These are phyloP conservation scores for Erythrophleum fordii DNA, from an alignment of 306 rosid species.

Conservation along the genomic window DNA sequence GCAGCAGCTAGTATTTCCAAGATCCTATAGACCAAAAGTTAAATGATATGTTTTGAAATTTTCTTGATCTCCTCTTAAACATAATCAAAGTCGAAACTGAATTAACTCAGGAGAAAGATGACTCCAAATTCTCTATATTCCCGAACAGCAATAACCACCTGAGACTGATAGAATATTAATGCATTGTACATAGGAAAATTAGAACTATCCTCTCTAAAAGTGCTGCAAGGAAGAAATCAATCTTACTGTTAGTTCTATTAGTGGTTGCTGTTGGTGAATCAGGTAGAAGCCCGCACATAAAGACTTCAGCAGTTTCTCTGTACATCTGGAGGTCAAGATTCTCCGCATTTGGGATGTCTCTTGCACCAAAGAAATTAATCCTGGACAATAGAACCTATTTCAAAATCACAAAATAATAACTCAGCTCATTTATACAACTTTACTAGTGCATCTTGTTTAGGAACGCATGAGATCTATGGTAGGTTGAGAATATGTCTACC, in stretches of 20 bases:
- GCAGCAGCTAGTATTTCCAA: background rate
- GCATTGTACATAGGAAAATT: background rate
- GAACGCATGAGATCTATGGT: conserved; percentile 2
- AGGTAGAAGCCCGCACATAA: conserved; percentile 65
- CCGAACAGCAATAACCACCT: background rate
- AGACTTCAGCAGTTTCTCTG: conserved; percentile 61
- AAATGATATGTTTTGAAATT: background rate
- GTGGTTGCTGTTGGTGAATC: conserved; percentile 71
- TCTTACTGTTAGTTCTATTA: conserved; percentile 62
- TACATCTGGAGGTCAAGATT: conserved; percentile 72
- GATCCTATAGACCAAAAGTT: background rate
- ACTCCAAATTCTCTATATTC: background rate
- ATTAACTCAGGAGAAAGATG: background rate
- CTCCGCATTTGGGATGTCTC: conserved; percentile 45
- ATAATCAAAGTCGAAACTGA: background rate
- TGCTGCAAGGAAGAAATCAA: conserved; percentile 18
- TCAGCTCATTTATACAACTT: background rate
- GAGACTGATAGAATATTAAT: background rate
- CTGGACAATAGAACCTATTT: conserved; percentile 70
- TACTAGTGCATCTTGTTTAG: background rate
- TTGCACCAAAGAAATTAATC: conserved; percentile 57
- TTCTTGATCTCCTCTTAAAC: background rate
- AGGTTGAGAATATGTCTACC: conserved; percentile 10
- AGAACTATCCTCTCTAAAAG: background rate
- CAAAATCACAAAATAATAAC: conserved; percentile 36